Conservation (phyloP, 2,329 filamentous ascomycete species). For the Graphiopsis chlorocephala region DNA sequence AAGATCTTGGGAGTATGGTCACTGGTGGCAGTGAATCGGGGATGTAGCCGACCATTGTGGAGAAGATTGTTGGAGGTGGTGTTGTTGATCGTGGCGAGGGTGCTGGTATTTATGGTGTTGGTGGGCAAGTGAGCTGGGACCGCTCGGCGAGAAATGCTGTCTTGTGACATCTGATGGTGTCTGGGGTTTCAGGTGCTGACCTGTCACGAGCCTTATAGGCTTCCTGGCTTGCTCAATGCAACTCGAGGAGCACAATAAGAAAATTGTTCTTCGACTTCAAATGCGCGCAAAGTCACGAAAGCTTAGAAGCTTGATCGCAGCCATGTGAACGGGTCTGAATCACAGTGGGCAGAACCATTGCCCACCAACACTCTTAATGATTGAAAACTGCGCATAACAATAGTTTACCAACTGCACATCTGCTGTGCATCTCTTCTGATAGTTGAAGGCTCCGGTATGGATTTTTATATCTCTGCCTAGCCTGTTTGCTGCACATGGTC, state of each 20-base stretch:
- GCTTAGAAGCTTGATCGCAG: neutral
- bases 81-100: neutral
- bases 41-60: constrained; percentile 10
- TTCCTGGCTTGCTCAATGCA: neutral
- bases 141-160: neutral
- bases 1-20: neutral
- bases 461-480: neutral
- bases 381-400: neutral
- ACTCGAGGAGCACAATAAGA: neutral
- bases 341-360: neutral
- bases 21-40: neutral
- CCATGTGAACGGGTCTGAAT: neutral
- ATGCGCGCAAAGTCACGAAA: neutral
- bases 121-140: neutral
- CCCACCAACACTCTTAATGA: neutral
- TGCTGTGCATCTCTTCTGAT: neutral
- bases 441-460: neutral
- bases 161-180: neutral
- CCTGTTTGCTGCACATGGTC: neutral
- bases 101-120: neutral
- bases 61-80: neutral
- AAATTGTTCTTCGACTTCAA: neutral
- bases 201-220: neutral
- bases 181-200: neutral
- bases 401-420: neutral